Base-by-base conservation (phyloP, 2,329 filamentous ascomycete genomes). In the Lasiodiplodia hormozganensis region DNA sequence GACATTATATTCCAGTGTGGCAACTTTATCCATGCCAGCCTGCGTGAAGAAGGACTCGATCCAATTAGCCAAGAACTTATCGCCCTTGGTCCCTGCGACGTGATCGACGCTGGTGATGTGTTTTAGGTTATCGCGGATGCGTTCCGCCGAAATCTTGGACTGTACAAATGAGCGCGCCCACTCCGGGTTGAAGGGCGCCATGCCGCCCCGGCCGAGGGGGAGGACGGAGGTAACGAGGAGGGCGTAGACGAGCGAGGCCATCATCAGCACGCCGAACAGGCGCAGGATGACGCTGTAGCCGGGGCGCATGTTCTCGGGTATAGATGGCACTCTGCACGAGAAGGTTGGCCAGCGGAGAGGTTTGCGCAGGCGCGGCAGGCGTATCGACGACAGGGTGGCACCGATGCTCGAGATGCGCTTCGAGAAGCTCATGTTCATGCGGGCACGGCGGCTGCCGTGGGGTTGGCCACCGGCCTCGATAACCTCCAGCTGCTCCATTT, bases 21-120 rank as follows among this genome's bases (percentile, higher is more conserved):
- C 82, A 31, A 97, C 89, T 68, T 90, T 85, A 73, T 97, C 94
- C 75, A 99, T 85, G 4, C 88, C 87, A 56, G 90, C 89, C 62
- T 85, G 86, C 72, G 83, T 82, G 79, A 97, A 97, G 78, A 91
- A 87, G 74, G 89, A 89, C 79, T 94, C 87, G 67, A 97, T 88
- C 83, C 94, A 96, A 82, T 93, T 87, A 8, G 93, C 95, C 67
- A 97, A 85, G 56, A 91, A 92, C 74, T 91, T 94, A 81, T 96
- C 95, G 58, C 96, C 96, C 81, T 97, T 91, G 3, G 94, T 97
- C n/a, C 96, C 96, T 2, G 93, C 96, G 70, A 98, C 86, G 79
- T 98, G 96, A 70, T 96, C 92, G 77, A 92, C 97, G 68, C 87
- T 87, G 4, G 93, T 95, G 71, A 95, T 89, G 75, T 94, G 91